A percentile compares a stretch with the other conserved stretches of the same genome.
Evolutionary conservation across 2,329 filamentous ascomycete species (phyloP).

Genomic region (Thelonectria olida): DNA sequence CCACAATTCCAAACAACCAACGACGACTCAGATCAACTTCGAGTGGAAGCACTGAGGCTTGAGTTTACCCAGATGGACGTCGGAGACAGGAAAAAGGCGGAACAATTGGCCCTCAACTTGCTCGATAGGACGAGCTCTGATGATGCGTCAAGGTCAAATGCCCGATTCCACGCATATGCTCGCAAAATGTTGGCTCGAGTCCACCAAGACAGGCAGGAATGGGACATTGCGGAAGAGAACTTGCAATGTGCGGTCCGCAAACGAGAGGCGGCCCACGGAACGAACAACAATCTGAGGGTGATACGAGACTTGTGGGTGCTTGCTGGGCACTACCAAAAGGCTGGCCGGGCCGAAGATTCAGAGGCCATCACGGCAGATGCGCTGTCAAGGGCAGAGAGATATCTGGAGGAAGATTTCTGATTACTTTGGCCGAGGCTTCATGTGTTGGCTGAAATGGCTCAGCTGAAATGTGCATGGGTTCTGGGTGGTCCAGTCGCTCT

Average conservation of each 20-base stretch:
- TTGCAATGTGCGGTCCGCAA: conserved; percentile 44
- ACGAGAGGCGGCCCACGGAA: conserved; percentile 48
- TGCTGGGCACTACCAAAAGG: conserved; percentile 44
- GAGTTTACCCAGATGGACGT: conserved; percentile 52
- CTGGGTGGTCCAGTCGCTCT: too few species aligned
- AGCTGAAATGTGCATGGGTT: background rate
- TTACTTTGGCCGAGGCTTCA: conserved; percentile 12
- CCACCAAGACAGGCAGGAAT: conserved; percentile 45
- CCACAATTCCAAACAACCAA: conserved; percentile 16
- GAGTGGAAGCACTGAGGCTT: conserved; percentile 46
- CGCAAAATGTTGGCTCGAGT: conserved; percentile 50
- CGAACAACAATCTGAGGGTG: conserved; percentile 46
- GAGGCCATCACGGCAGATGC: conserved; percentile 44
- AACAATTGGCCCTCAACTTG: conserved; percentile 42
- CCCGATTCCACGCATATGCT: conserved; percentile 50
- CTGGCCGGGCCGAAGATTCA: conserved; percentile 41
- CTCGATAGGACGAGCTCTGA: conserved; percentile 39
- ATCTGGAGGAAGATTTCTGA: conserved; percentile 36
- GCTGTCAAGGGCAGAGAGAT: conserved; percentile 44
- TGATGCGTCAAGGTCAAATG: conserved; percentile 38
- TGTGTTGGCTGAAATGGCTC: background rate
- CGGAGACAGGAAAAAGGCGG: conserved; percentile 43
- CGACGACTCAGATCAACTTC: conserved; percentile 37
- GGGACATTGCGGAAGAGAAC: conserved; percentile 45
- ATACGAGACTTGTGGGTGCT: conserved; percentile 52